Base-by-base conservation (phyloP, 2,329 filamentous ascomycete genomes). In the Beauveria caledonica region DNA sequence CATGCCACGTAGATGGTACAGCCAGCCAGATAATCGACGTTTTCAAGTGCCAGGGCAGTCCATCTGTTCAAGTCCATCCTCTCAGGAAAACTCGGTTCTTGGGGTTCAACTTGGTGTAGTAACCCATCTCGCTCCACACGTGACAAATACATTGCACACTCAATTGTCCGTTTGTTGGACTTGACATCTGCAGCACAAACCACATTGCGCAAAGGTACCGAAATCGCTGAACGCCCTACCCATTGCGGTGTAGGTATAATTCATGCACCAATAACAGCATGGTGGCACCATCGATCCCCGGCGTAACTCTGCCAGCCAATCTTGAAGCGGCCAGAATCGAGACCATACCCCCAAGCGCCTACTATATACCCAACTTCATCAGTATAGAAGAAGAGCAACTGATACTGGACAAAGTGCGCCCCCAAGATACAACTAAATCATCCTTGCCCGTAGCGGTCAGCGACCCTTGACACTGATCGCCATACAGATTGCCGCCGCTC, bases 351-450 rank as follows among this genome's bases (percentile, higher is more conserved):
- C 71, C 80, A 1, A 76, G 81, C 39, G 89, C 90, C 58, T 96
- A 87, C 76, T 97, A 97, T 75, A 87, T 97, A 61, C 81, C 91
- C 8, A 79, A 92, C 71, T 97, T 97, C 75, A 88, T 97, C 71
- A 87, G 82, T 5, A 73, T 78, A 59, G 83, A 87, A 49, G 92
- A 97, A 73, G 91, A 96, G 75, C 71, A 76, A 36, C 69, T 75
- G 8, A 82, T 97, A 8, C 76, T 96, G 52, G 76, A 84, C 58
- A 94, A 90, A 79, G 89, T 89, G 68, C 60, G 66, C 67, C 23
- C 15, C 13, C 25, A 5, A 23, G n/a, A 27, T n/a, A 21, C 15
- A 10, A 40, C 6, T 13, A 19, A 27, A 40, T 19, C 39, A 25
- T 11, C 11, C 15, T 27, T 25, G n/a, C 44, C 29, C 29, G 10